Conservation (phyloP, 805 yeast genomes). For the Teunomyces cretensis region DNA sequence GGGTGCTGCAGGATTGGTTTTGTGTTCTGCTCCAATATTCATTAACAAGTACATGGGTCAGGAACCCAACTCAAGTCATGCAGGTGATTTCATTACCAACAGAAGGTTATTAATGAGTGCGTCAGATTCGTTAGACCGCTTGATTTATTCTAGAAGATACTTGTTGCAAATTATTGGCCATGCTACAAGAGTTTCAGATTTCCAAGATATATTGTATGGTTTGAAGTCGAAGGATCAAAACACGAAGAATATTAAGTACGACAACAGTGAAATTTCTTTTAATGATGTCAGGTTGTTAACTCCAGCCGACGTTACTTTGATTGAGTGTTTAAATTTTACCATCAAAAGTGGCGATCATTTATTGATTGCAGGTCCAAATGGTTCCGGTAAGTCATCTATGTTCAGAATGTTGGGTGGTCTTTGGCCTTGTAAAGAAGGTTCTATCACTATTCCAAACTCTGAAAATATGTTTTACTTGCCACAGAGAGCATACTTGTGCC, state of each 20-base stretch:
- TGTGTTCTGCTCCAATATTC: conserved; percentile 89
- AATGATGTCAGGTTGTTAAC: conserved; percentile 78
- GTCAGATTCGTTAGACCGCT: conserved; percentile 83
- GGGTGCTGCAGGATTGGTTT: conserved; percentile 91
- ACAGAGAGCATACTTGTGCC: conserved; percentile 84
- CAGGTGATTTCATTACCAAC: conserved; percentile 87
- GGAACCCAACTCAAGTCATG: conserved; percentile 44
- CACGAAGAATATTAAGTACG: conserved; percentile 26
- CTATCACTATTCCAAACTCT: conserved; percentile 61
- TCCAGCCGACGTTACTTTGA: conserved; percentile 76
- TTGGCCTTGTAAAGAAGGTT: conserved; percentile 75
- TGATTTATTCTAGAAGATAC: conserved; percentile 81
- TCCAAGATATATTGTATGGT: conserved; percentile 62
- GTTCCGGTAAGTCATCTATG: conserved; percentile 91
- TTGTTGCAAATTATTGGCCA: conserved; percentile 83
- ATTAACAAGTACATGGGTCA: conserved; percentile 53
- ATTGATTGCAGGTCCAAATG: conserved; percentile 92
- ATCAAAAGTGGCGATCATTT: conserved; percentile 81
- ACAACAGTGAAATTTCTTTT: conserved; percentile 62
- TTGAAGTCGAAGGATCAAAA: conserved; percentile 9
- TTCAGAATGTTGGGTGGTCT: conserved; percentile 89
- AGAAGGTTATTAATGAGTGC: conserved; percentile 80
- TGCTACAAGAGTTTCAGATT: conserved; percentile 68
- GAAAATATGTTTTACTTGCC: conserved; percentile 84
- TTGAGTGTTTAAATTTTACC: conserved; percentile 64